Conservation (phyloP, 768 basidiomycete species). For the Suillus paluster region DNA sequence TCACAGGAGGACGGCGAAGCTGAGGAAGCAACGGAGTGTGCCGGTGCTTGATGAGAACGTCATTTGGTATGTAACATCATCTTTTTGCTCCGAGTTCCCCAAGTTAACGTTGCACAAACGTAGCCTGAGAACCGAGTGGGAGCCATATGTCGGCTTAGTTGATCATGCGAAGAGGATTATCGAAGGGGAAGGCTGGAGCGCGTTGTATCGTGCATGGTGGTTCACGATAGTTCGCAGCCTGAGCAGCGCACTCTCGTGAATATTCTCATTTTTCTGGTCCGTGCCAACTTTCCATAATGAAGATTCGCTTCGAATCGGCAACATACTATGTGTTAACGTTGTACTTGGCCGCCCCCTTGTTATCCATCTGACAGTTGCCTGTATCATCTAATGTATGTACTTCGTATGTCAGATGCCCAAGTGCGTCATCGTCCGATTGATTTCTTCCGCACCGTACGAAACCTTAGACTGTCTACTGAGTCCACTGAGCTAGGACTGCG, state of each 20-base stretch:
- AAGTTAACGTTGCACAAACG: background rate
- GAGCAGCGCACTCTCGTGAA: constrained; percentile 49
- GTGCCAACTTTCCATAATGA: background rate
- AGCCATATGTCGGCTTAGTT: constrained; percentile 75
- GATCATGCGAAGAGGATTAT: constrained; percentile 80
- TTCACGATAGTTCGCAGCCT: constrained; percentile 69
- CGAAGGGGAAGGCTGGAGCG: constrained; percentile 75
- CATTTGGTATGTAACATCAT: constrained; percentile 61
- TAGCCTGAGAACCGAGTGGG: constrained; percentile 75
- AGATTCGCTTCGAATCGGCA: background rate
- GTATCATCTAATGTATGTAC: background rate
- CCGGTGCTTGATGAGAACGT: constrained; percentile 80
- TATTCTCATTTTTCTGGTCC: background rate
- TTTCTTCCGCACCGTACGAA: background rate
- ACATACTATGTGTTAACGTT: constrained; percentile 23
- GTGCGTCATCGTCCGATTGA: background rate
- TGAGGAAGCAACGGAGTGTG: constrained; percentile 64
- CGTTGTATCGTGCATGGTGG: constrained; percentile 89
- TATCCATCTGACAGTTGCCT: background rate
- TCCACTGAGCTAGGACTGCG: too few relatives aligned
- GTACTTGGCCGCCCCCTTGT: background rate
- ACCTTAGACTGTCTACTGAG: too few relatives aligned
- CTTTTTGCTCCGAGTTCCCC: background rate
- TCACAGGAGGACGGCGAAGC: constrained; percentile 70
- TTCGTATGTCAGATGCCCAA: background rate